Evolutionary conservation across 2,329 filamentous ascomycete genomes (phyloP).

Genomic region (Pseudogymnoascus sp.): DNA sequence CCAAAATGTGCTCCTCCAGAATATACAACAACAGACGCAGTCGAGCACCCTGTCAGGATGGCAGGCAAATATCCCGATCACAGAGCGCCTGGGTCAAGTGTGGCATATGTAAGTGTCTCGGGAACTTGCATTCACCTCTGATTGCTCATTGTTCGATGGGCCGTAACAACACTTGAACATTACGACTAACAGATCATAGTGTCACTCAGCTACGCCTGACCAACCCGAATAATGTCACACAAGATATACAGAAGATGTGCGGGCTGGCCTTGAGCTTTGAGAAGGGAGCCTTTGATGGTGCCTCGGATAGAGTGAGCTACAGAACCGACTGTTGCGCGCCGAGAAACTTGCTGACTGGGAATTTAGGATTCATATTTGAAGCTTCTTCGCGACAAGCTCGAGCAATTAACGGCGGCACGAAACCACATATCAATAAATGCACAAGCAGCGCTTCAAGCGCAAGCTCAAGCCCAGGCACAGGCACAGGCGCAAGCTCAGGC

Average conservation of each 20-base stretch:
- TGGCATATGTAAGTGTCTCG: slow-evolving; percentile 25
- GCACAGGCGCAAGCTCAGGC: slow-evolving; percentile 33
- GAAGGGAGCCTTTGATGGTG: slow-evolving; percentile 7
- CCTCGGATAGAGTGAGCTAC: slow-evolving; percentile 9
- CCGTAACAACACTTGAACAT: not conserved
- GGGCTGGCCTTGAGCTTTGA: slow-evolving; percentile 10
- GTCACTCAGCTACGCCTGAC: slow-evolving; percentile 10
- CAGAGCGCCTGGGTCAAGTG: slow-evolving; percentile 25
- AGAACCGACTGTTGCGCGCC: not conserved
- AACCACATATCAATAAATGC: slow-evolving; percentile 33
- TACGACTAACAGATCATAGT: not conserved
- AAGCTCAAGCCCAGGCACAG: slow-evolving; percentile 33
- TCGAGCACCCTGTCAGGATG: slow-evolving; percentile 21
- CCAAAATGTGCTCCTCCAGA: slow-evolving; percentile 22
- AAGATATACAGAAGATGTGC: slow-evolving; percentile 9
- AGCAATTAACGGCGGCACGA: slow-evolving; percentile 23
- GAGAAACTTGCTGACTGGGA: not conserved
- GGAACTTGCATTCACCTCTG: not conserved
- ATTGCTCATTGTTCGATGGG: not conserved
- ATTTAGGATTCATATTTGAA: slow-evolving; percentile 10
- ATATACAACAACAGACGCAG: slow-evolving; percentile 13
- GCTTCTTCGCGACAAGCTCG: slow-evolving; percentile 20
- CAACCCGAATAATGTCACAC: not conserved
- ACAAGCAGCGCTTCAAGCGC: slow-evolving; percentile 31
- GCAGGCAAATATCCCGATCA: slow-evolving; percentile 20